Percentiles rank a stretch among this genome's conserved stretches.
Evolutionary conservation across 148 eudicot species (phyloP).

Genomic region (Vaccinium myrtillus): DNA sequence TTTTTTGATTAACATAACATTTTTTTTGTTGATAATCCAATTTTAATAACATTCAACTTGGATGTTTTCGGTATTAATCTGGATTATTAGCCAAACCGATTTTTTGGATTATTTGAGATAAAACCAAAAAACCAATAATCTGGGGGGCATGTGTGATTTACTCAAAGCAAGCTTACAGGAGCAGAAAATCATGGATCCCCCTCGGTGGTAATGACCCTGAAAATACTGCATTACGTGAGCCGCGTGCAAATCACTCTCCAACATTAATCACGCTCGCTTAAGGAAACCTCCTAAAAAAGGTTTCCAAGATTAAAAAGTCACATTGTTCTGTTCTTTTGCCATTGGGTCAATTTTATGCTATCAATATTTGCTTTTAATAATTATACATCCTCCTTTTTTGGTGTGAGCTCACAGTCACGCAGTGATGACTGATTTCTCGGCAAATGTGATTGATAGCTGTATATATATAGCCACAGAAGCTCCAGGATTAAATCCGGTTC

Average conservation of each 20-base stretch:
- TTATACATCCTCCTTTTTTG: constrained; percentile 10
- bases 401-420: constrained; percentile 20
- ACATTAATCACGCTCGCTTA: constrained; percentile 1
- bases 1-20: too few species aligned
- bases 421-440: constrained; percentile 15
- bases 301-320: background rate
- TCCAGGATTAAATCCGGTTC: too few species aligned
- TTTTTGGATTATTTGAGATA: too few species aligned
- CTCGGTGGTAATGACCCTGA: too few species aligned
- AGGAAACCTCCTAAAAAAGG: background rate
- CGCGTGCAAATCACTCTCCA: background rate
- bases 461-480: background rate
- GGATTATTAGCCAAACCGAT: too few species aligned
- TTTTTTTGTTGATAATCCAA: too few species aligned
- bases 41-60: too few species aligned
- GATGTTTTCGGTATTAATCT: too few species aligned
- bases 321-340: constrained; percentile 15
- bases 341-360: background rate
- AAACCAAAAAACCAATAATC: too few species aligned
- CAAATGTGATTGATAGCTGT: constrained; percentile 13
- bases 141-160: background rate
- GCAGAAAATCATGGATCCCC: background rate
- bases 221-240: background rate
- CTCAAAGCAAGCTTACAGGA: background rate
- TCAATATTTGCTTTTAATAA: too few species aligned